These are phyloP conservation scores for Wickerhamiella siamensis DNA, from an alignment of 805 yeast genomes.

Conservation along the genomic window DNA sequence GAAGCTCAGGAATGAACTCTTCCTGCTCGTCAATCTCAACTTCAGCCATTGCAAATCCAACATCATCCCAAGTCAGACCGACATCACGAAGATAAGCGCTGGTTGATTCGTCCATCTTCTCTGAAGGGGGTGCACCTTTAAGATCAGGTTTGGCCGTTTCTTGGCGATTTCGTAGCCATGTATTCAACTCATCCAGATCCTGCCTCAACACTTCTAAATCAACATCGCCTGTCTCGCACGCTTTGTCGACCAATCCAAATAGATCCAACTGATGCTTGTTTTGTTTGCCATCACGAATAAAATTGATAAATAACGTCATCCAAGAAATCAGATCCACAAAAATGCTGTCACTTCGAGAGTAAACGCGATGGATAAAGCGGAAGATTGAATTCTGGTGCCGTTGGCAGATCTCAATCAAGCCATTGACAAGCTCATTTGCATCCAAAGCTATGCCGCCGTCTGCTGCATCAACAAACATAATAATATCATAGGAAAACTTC, in stretches of 20 bases:
- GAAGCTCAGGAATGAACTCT: slow-evolving; percentile 24
- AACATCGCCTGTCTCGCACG: slow-evolving; percentile 14
- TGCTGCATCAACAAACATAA: slow-evolving; percentile 38
- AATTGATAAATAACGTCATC: slow-evolving; percentile 51
- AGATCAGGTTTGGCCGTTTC: slow-evolving; percentile 13
- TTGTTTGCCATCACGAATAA: slow-evolving; percentile 46
- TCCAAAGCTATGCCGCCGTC: slow-evolving; percentile 36
- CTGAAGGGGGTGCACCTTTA: slow-evolving; percentile 14
- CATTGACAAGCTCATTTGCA: slow-evolving; percentile 50
- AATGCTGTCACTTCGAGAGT: slow-evolving; percentile 58
- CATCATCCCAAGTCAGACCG: slow-evolving; percentile 26
- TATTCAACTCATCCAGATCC: slow-evolving; percentile 31
- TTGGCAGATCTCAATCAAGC: slow-evolving; percentile 49
- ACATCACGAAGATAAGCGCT: slow-evolving; percentile 21
- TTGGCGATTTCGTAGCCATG: slow-evolving; percentile 17
- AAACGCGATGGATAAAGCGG: slow-evolving; percentile 67
- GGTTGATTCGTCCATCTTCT: slow-evolving; percentile 34
- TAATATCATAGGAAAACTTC: slow-evolving; percentile 52
- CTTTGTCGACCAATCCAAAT: slow-evolving; percentile 22
- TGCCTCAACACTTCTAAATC: slow-evolving; percentile 25
- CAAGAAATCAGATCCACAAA: slow-evolving; percentile 62
- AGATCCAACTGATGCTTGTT: slow-evolving; percentile 33
- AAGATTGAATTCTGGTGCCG: slow-evolving; percentile 62
- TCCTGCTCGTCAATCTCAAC: slow-evolving; percentile 33
- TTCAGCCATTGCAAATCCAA: slow-evolving; percentile 37